Evolutionary conservation across 371 early-diverging fungal genomes (phyloP).

Genomic region (Batrachochytrium dendrobatidis): DNA sequence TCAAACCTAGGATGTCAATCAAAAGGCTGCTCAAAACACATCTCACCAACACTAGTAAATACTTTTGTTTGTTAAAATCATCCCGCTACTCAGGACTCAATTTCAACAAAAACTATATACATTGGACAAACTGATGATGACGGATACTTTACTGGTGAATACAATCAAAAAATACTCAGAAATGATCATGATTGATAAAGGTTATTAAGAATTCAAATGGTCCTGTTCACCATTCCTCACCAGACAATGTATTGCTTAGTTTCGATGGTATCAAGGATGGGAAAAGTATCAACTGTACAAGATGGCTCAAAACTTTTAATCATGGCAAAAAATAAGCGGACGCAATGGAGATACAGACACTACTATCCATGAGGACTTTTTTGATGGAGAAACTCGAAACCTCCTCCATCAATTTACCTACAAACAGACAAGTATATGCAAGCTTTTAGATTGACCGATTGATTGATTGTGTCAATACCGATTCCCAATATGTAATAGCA

Average conservation of each 20-base stretch:
- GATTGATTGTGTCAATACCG: too few species aligned
- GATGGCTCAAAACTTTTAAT: neutral
- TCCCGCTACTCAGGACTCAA: too few species aligned
- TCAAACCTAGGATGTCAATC: neutral
- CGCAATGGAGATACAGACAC: neutral
- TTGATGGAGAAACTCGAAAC: neutral
- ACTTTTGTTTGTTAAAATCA: too few species aligned
- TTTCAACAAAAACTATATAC: neutral
- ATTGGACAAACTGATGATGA: constrained; percentile 2
- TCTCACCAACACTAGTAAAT: too few species aligned
- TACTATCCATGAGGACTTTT: neutral
- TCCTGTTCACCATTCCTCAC: neutral
- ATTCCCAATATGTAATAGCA: too few species aligned
- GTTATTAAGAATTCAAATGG: neutral
- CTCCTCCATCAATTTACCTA: neutral
- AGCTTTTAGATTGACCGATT: too few species aligned
- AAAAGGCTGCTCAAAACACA: too few species aligned
- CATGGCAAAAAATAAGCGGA: neutral
- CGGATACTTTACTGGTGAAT: neutral
- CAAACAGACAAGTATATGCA: neutral
- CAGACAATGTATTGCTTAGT: neutral
- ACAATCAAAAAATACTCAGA: neutral
- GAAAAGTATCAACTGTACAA: neutral
- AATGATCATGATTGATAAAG: neutral
- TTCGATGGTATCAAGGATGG: neutral